A percentile compares a stretch with the other conserved stretches of the same genome.
phyloP scores from a whole-genome alignment of 2,329 filamentous ascomycete species.

The Aspergillus pseudoterreus region DNA sequence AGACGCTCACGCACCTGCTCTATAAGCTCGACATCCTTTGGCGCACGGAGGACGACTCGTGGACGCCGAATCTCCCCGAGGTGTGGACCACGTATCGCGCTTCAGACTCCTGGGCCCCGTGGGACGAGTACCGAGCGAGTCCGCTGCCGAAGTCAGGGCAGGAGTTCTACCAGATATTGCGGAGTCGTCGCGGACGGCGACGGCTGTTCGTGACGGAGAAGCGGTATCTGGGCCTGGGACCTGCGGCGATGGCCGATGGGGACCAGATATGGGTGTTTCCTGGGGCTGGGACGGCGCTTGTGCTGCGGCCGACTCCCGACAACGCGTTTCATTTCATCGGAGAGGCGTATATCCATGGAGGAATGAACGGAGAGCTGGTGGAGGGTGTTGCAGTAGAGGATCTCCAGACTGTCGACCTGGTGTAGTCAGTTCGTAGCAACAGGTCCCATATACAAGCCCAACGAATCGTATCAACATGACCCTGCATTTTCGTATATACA shows the following conservation, averaged over 20 bases:
- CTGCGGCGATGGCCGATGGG: constrained; percentile 1
- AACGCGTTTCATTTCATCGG: neutral
- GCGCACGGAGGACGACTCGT: neutral
- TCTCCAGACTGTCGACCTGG: neutral
- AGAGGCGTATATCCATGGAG: constrained; percentile 2
- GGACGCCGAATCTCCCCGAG: constrained; percentile 1
- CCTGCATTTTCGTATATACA: neutral
- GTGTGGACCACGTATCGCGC: neutral
- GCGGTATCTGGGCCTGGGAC: constrained; percentile 1
- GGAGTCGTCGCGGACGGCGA: constrained; percentile 1
- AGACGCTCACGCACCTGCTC: constrained; percentile 2
- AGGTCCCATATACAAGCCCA: neutral
- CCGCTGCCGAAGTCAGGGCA: neutral
- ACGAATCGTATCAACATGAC: neutral
- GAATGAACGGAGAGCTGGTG: constrained; percentile 1
- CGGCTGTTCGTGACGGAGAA: constrained; percentile 3
- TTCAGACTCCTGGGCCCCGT: neutral
- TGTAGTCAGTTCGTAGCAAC: neutral
- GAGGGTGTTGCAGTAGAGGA: neutral
- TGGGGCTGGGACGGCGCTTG: neutral
- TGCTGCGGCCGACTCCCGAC: neutral
- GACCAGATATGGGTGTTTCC: constrained; percentile 4
- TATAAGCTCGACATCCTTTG: constrained; percentile 2
- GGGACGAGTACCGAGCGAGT: neutral
- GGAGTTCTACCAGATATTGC: neutral